Percentiles rank a stretch among this genome's conserved stretches.
phyloP scores from a whole-genome alignment of 148 eudicot species.

The Rheum nobile region DNA sequence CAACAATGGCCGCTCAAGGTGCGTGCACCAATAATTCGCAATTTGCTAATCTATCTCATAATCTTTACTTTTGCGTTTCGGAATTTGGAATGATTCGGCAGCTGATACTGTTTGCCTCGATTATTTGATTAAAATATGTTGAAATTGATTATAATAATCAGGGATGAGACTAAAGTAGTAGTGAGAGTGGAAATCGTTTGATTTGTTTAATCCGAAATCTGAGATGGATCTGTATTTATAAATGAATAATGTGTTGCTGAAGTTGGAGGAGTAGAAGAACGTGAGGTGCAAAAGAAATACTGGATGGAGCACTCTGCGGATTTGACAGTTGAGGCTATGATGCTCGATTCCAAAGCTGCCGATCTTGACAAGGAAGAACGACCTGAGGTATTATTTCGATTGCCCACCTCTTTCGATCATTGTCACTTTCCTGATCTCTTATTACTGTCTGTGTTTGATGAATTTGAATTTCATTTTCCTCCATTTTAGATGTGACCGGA shows the following conservation, averaged over 20 bases:
- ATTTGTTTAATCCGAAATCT: background rate
- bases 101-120: background rate
- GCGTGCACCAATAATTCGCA: conserved; percentile 4
- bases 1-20: conserved; percentile 36
- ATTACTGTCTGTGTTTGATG: background rate
- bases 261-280: conserved; percentile 38
- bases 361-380: conserved; percentile 98
- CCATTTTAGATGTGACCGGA: background rate
- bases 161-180: background rate
- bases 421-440: background rate
- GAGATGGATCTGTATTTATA: background rate
- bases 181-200: background rate
- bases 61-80: background rate
- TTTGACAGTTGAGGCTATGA: conserved; percentile 87
- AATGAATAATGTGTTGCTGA: background rate
- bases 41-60: background rate
- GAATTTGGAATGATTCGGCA: background rate
- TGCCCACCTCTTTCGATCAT: background rate
- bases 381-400: conserved; percentile 53
- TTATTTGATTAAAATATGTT: background rate
- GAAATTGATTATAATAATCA: background rate
- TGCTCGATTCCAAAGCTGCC: conserved; percentile 92
- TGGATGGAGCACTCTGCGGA: conserved; percentile 90
- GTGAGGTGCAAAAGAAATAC: conserved; percentile 75
- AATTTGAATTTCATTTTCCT: background rate